Percentiles rank a stretch among this genome's conserved stretches.
phyloP scores from a whole-genome alignment of 2,329 filamentous ascomycete genomes.

The Apiospora aurea region DNA sequence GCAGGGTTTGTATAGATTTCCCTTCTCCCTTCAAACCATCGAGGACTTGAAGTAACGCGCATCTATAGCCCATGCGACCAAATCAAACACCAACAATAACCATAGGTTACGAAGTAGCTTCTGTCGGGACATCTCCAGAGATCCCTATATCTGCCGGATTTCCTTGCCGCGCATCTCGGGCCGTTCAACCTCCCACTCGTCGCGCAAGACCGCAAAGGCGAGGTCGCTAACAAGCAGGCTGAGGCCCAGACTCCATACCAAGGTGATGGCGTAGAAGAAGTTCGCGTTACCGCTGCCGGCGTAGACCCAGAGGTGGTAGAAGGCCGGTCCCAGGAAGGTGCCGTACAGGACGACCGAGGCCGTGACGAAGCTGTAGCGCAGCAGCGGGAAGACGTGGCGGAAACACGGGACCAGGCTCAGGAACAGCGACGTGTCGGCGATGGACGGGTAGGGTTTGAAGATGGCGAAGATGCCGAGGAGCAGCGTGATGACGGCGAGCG shows the following conservation, averaged over 20 bases:
- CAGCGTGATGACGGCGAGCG: slow-evolving; percentile 84
- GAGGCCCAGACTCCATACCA: slow-evolving; percentile 95
- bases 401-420: slow-evolving; percentile 84
- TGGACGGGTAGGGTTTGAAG: slow-evolving; percentile 96
- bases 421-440: slow-evolving; percentile 88
- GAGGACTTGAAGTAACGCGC: neutral
- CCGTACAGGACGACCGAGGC: slow-evolving; percentile 86
- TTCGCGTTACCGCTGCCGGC: slow-evolving; percentile 98
- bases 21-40: neutral
- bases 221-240: slow-evolving; percentile 87
- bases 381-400: slow-evolving; percentile 89
- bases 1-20: neutral
- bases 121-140: neutral
- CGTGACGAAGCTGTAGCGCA: slow-evolving; percentile 91
- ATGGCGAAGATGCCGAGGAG: slow-evolving; percentile 89
- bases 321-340: slow-evolving; percentile 87
- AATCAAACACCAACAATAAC: neutral
- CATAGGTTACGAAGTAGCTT: neutral
- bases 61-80: slow-evolving; percentile 12
- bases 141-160: slow-evolving; percentile 77
- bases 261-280: slow-evolving; percentile 98
- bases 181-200: slow-evolving; percentile 92
- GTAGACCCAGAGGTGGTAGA: slow-evolving; percentile 98
- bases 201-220: slow-evolving; percentile 85
- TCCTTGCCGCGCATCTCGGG: slow-evolving; percentile 92